Percentiles rank a stretch among this genome's conserved stretches.
Conservation (phyloP, 352 stramenopile genomes). For the Phytophthora sp. region DNA sequence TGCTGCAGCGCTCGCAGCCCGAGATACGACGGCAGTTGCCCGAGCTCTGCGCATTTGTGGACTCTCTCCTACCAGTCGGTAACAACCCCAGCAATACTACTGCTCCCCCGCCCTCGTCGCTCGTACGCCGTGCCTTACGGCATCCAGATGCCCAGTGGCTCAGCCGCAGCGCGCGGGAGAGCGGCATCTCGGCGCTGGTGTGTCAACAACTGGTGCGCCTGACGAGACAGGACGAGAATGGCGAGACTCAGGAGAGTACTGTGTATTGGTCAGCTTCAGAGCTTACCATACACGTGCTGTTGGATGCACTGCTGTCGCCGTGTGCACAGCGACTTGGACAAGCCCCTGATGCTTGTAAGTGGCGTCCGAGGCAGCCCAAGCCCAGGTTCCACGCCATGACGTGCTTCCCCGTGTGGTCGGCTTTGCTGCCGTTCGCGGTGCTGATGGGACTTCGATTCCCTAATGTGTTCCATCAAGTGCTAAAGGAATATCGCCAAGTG, state of each 20-base stretch:
- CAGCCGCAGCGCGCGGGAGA: constrained; percentile 60
- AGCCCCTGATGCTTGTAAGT: constrained; percentile 47
- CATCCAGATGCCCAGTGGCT: constrained; percentile 62
- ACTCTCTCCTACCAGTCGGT: constrained; percentile 32
- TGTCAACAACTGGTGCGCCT: constrained; percentile 57
- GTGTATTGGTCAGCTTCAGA: constrained; percentile 7
- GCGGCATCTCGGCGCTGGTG: constrained; percentile 54
- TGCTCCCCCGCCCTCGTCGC: not conserved
- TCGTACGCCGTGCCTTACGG: constrained; percentile 42
- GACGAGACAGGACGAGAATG: constrained; percentile 5
- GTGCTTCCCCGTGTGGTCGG: constrained; percentile 63
- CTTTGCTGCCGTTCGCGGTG: constrained; percentile 59
- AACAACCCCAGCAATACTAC: not conserved
- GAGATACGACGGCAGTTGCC: constrained; percentile 47
- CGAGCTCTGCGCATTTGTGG: constrained; percentile 52
- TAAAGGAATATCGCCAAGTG: constrained; percentile 19
- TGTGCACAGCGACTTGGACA: constrained; percentile 39
- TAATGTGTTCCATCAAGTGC: constrained; percentile 24
- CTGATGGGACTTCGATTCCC: constrained; percentile 47
- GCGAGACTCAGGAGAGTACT: constrained; percentile 8
- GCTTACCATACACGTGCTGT: constrained; percentile 45
- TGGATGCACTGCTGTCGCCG: constrained; percentile 54
- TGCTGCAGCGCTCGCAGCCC: constrained; percentile 30
- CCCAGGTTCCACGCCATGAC: constrained; percentile 68
- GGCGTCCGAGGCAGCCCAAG: constrained; percentile 44